A percentile compares a stretch with the other conserved stretches of the same genome.
Conservation (phyloP, 1,284 basidiomycete species). For the Papiliotrema terrestris region DNA sequence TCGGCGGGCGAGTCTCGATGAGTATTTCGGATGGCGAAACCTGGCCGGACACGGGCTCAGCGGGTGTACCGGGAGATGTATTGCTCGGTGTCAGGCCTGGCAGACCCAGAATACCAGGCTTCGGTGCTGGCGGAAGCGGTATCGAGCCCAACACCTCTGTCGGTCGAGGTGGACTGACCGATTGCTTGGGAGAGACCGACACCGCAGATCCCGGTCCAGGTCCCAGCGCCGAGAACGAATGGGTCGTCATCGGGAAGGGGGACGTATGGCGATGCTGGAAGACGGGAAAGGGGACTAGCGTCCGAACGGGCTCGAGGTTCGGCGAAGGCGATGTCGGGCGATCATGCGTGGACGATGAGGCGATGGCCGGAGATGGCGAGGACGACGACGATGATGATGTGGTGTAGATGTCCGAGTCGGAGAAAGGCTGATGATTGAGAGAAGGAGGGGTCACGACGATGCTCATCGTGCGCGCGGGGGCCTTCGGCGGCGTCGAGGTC, state of each 20-base stretch:
- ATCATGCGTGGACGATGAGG: slow-evolving; percentile 5
- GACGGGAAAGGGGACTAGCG: slow-evolving; percentile 10
- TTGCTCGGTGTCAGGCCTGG: slow-evolving; percentile 4
- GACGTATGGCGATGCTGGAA: slow-evolving; percentile 21
- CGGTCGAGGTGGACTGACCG: background rate
- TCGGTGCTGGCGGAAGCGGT: slow-evolving; percentile 14
- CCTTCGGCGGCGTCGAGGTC: too few species aligned
- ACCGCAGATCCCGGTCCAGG: slow-evolving; percentile 1
- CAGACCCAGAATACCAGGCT: background rate
- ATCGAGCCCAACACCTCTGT: background rate
- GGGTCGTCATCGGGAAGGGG: slow-evolving; percentile 12
- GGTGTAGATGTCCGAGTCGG: slow-evolving; percentile 10
- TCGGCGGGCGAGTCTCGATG: slow-evolving; percentile 1
- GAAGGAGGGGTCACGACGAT: slow-evolving; percentile 6
- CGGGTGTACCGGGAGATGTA: background rate
- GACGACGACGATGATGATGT: slow-evolving; percentile 8
- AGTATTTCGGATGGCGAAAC: background rate
- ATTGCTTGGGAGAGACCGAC: too few species aligned
- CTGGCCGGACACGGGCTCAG: too few species aligned
- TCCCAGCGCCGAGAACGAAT: slow-evolving; percentile 23
- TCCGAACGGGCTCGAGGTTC: background rate
- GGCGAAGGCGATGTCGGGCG: background rate
- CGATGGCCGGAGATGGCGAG: slow-evolving; percentile 4
- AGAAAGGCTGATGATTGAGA: slow-evolving; percentile 8
- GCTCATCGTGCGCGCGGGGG: slow-evolving; percentile 5